Conservation (phyloP, 1,139 yeast genomes). For the Suhomyces choctaworum region DNA sequence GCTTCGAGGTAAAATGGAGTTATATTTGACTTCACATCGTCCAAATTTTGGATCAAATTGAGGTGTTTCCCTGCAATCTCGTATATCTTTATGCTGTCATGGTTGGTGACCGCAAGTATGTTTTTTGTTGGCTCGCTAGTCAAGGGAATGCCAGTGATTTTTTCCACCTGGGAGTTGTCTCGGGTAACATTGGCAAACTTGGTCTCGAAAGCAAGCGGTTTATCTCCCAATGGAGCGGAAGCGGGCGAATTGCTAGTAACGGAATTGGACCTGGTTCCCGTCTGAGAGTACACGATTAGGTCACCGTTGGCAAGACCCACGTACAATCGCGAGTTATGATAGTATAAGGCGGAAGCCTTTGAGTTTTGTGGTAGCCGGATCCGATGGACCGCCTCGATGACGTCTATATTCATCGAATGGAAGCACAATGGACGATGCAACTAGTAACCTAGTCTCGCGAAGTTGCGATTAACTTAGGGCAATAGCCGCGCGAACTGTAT, state of each 20-base stretch:
- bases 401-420: constrained; percentile 32
- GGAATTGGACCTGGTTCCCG: neutral
- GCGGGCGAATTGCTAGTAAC: neutral
- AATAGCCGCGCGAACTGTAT: too few relatives aligned
- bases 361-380: constrained; percentile 25
- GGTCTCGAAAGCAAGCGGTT: constrained; percentile 16
- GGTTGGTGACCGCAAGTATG: constrained; percentile 28
- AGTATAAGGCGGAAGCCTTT: constrained; percentile 29
- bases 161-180: constrained; percentile 23
- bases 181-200: constrained; percentile 28
- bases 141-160: constrained; percentile 21
- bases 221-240: neutral
- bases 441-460: too few relatives aligned
- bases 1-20: constrained; percentile 22
- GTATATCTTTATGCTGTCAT: constrained; percentile 29
- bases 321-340: constrained; percentile 24
- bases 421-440: too few relatives aligned
- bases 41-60: constrained; percentile 33
- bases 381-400: constrained; percentile 34
- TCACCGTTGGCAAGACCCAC: constrained; percentile 43
- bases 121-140: constrained; percentile 24
- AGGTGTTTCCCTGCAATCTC: constrained; percentile 40
- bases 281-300: constrained; percentile 24
- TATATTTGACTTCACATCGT: constrained; percentile 24
- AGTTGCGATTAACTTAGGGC: too few relatives aligned